Percentiles rank a stretch among this genome's conserved stretches.
phyloP scores from a whole-genome alignment of 2,329 filamentous ascomycete species.

The Colletotrichum viniferum region DNA sequence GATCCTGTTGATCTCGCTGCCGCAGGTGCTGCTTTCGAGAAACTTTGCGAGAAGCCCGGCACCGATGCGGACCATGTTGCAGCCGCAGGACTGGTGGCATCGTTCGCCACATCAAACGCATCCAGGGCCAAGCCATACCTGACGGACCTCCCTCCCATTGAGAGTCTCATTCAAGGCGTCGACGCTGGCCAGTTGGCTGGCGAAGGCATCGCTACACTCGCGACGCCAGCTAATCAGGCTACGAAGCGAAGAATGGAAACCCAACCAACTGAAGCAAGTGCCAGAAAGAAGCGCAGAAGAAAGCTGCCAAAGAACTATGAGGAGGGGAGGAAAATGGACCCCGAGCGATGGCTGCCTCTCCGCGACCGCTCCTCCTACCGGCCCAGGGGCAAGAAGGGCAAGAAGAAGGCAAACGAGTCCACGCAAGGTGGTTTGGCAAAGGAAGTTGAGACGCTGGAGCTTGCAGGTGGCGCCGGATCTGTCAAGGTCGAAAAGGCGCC shows the following conservation, averaged over 20 bases:
- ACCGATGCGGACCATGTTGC: slow-evolving; percentile 68
- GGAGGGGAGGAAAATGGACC: slow-evolving; percentile 79
- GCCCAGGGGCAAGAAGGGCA: slow-evolving; percentile 91
- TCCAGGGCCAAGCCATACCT: slow-evolving; percentile 59
- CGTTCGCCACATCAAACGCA: slow-evolving; percentile 69
- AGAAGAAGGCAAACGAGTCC: slow-evolving; percentile 76
- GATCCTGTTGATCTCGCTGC: slow-evolving; percentile 69
- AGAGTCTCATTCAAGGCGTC: slow-evolving; percentile 63
- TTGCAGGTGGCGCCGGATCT: slow-evolving; percentile 66
- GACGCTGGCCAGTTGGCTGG: slow-evolving; percentile 67
- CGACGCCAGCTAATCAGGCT: slow-evolving; percentile 38
- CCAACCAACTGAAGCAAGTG: slow-evolving; percentile 31
- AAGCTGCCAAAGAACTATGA: slow-evolving; percentile 77
- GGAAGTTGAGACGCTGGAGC: slow-evolving; percentile 71
- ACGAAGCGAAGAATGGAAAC: slow-evolving; percentile 50
- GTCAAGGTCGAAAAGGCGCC: slow-evolving; percentile 68
- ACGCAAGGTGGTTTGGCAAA: slow-evolving; percentile 86
- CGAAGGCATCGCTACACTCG: slow-evolving; percentile 65
- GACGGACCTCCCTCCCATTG: slow-evolving; percentile 63
- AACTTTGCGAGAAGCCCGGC: slow-evolving; percentile 69
- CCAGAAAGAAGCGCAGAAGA: slow-evolving; percentile 57
- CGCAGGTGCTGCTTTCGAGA: slow-evolving; percentile 80
- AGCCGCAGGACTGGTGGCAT: slow-evolving; percentile 84
- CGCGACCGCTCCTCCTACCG: slow-evolving; percentile 87
- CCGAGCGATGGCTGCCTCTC: slow-evolving; percentile 91